Evolutionary conservation across 169 alveolate genomes (phyloP), one percentile per base, ranked within the genome.

Genomic region (Cryptosporidium bovis): DNA sequence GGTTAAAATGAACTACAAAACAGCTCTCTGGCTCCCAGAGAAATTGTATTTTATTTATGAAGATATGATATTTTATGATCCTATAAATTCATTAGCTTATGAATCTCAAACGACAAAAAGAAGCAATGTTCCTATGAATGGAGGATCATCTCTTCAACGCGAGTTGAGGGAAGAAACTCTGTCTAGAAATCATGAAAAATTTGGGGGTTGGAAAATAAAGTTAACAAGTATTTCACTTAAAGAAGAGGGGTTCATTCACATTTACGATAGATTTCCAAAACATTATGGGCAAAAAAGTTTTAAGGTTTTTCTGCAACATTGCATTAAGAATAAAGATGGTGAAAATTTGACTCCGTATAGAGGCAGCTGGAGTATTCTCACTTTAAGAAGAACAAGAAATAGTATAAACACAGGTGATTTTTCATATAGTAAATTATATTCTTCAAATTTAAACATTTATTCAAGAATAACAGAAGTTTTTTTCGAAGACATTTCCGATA

Each of bases 401-500:
- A 56, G 51, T 46, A 18, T 4, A 13, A 10, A 12, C 3, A 29
- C 27, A 13, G 6, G 40, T 6, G 20, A 33, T 20, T 29, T 20
- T n/a, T 31, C 40, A n/a, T 53, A 44, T 40, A 46, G 27, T 24
- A 51, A 60, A 27, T 18, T 18, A 20, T 60, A 60, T 40, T 29
- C 18, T 4, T 33, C 87, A 58, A 60, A 56, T 2, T 50, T 40
- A 60, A 62, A 60, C 3, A 44, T 77, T 44, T 62, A 60, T 62
- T 77, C 87, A 7, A 77, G 87, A 77, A 44, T 77, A n/a, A 71
- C 87, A 27, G 77, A 77, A 46, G 50, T 36, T 18, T 40, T 77
- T 7, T 20, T 27, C 1, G 87, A 40, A 24, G 20, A 58, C 2
- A 40, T 60, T 18, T 20, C 20, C 20, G n/a, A 60, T 15, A 60